Evolutionary conservation across 2,329 filamentous ascomycete species (phyloP), one percentile per base, ranked within the genome.

Genomic region (Cladorrhinum sp.): DNA sequence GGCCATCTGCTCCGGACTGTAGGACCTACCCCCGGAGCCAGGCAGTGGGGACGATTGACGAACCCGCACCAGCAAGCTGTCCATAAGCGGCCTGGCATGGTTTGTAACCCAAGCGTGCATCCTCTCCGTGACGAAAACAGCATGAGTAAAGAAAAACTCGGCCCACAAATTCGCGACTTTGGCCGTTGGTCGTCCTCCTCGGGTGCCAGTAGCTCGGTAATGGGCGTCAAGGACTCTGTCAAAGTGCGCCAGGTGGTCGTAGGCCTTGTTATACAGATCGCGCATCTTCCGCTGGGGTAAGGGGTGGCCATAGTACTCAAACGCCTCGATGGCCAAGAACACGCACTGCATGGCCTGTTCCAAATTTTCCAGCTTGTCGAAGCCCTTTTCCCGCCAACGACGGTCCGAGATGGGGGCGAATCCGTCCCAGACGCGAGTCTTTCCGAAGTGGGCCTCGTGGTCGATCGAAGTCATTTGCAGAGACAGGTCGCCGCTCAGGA

Each of bases 71-170:
- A 57, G 14, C 10, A 62, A 8, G 16, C 3, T 16, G n/a, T 28
- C 36, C 46, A n/a, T 12, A 42, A 63, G 24, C 21, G 18, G 21
- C n/a, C 55, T 18, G 36, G 54, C 28, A 24, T 49, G 56, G 14
- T 48, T 9, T 1, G 46, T 3, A 18, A 36, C 42, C 62, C 62
- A 64, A 26, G 53, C 28, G 55, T 64, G 59, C 3, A 55, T 18
- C 48, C 60, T 57, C 14, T 42, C 48, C 16, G 39, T 55, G 51
- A 64, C 56, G 51, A 56, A 57, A 2, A 26, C n/a, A 16, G 60
- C 33, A 42, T 56, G 60, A 51, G 42, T 39, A 42, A 62, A 60
- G 55, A 60, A 64, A 59, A 55, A 64, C 21, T 64, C 62, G 24
- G 57, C 24, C 60, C 62, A 64, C 18, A 64, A 59, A 21, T 64